Evolutionary conservation across 805 yeast genomes (phyloP).

Genomic region (Trichomonascus vanleenenianus): DNA sequence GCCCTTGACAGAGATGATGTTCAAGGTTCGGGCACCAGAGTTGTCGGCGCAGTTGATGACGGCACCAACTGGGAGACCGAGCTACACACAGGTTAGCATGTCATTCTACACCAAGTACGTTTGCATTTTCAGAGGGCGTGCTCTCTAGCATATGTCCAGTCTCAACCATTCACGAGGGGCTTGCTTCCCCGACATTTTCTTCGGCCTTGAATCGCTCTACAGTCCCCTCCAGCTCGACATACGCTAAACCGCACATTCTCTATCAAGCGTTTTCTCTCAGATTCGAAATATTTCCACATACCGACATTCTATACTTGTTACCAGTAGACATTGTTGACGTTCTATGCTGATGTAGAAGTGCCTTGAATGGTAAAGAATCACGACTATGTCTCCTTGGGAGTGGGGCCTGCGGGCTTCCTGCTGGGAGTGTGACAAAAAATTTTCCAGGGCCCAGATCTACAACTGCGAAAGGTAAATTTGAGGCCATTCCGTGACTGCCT

Average conservation of each 20-base stretch:
- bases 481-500: not conserved
- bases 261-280: not conserved
- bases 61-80: conserved; percentile 99
- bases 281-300: conserved; percentile 40
- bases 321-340: conserved; percentile 50
- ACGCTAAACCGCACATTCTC: not conserved
- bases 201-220: no score
- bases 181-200: no score
- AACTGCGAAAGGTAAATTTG: not conserved
- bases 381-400: no score
- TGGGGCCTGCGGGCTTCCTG: not conserved
- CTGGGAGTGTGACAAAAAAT: not conserved
- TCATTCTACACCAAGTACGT: not conserved
- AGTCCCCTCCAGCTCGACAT: no score
- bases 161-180: no score
- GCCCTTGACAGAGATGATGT: conserved; percentile 98
- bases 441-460: not conserved
- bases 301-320: conserved; percentile 99
- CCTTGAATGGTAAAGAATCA: no score
- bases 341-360: not conserved
- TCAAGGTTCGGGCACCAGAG: conserved; percentile 99
- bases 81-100: conserved; percentile 36
- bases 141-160: no score
- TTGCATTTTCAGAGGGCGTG: no score
- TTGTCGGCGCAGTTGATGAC: conserved; percentile 99